Conservation (phyloP, 768 basidiomycete genomes). For the Hygrophorus pudorinus region DNA sequence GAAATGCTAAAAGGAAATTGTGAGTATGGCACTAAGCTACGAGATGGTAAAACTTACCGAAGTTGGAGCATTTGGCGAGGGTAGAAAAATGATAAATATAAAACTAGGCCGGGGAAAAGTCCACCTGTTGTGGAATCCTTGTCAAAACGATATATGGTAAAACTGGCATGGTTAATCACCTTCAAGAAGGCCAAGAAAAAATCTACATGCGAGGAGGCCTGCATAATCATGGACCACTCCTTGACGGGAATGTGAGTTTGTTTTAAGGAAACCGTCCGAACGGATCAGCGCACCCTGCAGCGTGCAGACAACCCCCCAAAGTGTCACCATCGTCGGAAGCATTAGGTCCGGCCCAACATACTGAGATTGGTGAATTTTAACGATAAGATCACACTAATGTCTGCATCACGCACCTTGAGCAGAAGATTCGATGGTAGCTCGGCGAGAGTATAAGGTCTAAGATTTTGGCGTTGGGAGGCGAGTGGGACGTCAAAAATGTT, state of each 20-base stretch:
- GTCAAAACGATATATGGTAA: background rate
- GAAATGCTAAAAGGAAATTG: slow-evolving; percentile 42
- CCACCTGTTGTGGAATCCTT: slow-evolving; percentile 30
- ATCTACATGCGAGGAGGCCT: slow-evolving; percentile 37
- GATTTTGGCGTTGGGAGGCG: background rate
- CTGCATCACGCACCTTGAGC: slow-evolving; percentile 31
- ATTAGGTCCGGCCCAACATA: slow-evolving; percentile 49
- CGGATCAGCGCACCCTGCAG: slow-evolving; percentile 38
- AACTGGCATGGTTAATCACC: slow-evolving; percentile 15
- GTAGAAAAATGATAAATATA: slow-evolving; percentile 49
- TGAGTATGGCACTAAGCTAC: too few relatives aligned
- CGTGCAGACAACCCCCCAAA: slow-evolving; percentile 62
- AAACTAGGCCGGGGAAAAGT: slow-evolving; percentile 45
- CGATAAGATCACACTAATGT: too few relatives aligned
- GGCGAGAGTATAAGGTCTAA: slow-evolving; percentile 39
- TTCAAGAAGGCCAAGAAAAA: slow-evolving; percentile 43
- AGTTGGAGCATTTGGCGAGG: slow-evolving; percentile 39
- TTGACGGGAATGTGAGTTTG: slow-evolving; percentile 2
- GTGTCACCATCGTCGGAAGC: slow-evolving; percentile 47
- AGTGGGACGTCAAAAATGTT: background rate
- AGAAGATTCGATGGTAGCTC: slow-evolving; percentile 55
- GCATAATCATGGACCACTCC: slow-evolving; percentile 39
- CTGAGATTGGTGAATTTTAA: slow-evolving; percentile 16
- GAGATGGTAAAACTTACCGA: too few relatives aligned
- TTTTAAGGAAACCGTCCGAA: background rate